Percentiles rank a stretch among this genome's conserved stretches.
These are phyloP conservation scores for Ceratobasidium theobromae DNA, from an alignment of 1,284 basidiomycete species.

Conservation along the genomic window DNA sequence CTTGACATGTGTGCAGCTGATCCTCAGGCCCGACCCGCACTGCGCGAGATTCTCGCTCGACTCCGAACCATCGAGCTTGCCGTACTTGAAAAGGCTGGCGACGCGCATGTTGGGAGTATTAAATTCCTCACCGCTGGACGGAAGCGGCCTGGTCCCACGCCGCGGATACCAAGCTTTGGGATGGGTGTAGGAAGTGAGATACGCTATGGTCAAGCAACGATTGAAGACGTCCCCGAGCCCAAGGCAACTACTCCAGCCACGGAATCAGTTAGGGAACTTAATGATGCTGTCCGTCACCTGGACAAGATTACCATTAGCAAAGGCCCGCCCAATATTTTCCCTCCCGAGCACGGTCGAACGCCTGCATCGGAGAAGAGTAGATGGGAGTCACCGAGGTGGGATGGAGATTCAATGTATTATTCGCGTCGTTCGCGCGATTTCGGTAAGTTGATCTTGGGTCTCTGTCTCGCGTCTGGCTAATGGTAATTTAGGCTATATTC, in stretches of 20 bases:
- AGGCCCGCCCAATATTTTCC: constrained; percentile 3
- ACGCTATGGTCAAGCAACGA: constrained; percentile 29
- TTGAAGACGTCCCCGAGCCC: constrained; percentile 36
- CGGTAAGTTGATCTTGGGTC: background rate
- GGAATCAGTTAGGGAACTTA: constrained; percentile 67
- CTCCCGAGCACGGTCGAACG: constrained; percentile 13
- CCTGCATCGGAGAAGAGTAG: constrained; percentile 36
- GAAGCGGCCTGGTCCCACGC: constrained; percentile 55
- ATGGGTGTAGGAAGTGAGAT: constrained; percentile 67
- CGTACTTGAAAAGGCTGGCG: constrained; percentile 49
- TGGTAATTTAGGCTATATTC: constrained; percentile 10
- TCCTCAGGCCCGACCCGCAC: constrained; percentile 70
- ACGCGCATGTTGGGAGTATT: constrained; percentile 82
- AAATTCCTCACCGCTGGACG: constrained; percentile 67
- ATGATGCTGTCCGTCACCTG: constrained; percentile 51
- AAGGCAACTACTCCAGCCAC: constrained; percentile 28
- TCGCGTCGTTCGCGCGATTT: constrained; percentile 24
- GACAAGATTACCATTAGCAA: constrained; percentile 30
- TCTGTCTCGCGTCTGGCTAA: background rate
- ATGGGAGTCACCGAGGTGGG: constrained; percentile 45
- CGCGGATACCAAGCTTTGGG: constrained; percentile 84
- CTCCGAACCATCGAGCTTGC: constrained; percentile 42
- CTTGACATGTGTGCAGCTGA: constrained; percentile 77
- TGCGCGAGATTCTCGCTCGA: constrained; percentile 73
- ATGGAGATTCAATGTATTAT: constrained; percentile 36